These are phyloP conservation scores for Carpinus fangiana DNA, from an alignment of 306 rosid genomes.

Conservation along the genomic window DNA sequence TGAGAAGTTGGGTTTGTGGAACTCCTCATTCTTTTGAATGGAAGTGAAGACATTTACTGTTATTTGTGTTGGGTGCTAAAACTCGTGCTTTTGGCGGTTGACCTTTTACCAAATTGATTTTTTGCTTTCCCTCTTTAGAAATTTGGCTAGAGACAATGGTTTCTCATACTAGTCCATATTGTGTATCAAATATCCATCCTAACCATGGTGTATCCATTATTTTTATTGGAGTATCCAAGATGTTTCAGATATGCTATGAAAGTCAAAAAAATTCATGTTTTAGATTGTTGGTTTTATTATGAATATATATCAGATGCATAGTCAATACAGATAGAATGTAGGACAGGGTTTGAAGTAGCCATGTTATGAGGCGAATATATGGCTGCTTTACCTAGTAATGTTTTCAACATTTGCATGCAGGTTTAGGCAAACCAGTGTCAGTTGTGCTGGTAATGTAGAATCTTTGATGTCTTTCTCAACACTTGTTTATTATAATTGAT, in stretches of 20 bases:
- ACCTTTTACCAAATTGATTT: not conserved
- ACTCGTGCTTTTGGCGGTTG: not conserved
- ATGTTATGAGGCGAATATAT: not conserved
- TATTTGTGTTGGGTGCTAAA: not conserved
- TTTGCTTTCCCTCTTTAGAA: not conserved
- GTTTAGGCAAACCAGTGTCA: not conserved
- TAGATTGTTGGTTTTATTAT: not conserved
- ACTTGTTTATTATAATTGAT: not conserved
- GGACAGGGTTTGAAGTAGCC: not conserved
- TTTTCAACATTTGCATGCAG: not conserved
- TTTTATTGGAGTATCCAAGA: not conserved
- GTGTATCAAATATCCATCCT: not conserved
- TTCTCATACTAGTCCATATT: not conserved
- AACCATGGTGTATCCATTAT: not conserved
- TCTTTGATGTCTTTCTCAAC: not conserved
- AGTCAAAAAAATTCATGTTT: not conserved
- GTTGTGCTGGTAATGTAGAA: not conserved
- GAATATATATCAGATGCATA: not conserved
- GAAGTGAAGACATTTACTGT: not conserved
- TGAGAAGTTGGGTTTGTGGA: not conserved
- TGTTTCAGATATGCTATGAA: not conserved
- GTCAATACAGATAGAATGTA: not conserved
- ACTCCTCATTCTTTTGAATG: not conserved
- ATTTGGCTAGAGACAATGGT: not conserved
- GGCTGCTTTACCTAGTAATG: not conserved